Percentiles rank a stretch among this genome's conserved stretches.
These are phyloP conservation scores for Podila epigama DNA, from an alignment of 192 early-diverging fungal genomes.

Conservation along the genomic window DNA sequence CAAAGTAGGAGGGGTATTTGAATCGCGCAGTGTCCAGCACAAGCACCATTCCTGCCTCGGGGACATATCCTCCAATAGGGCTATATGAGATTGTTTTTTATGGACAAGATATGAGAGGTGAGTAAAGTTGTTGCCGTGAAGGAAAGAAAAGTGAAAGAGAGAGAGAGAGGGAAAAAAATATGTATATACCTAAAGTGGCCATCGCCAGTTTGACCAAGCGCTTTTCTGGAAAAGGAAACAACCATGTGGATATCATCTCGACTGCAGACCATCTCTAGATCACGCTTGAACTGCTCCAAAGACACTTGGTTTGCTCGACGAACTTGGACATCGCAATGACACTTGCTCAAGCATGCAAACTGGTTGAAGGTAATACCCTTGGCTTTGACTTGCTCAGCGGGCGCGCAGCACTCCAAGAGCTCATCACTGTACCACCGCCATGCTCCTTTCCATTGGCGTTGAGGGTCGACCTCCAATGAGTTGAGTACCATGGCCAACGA, in stretches of 20 bases:
- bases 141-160: too few relatives aligned
- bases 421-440: slow-evolving; percentile 77
- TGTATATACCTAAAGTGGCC: slow-evolving; percentile 56
- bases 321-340: slow-evolving; percentile 81
- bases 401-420: slow-evolving; percentile 70
- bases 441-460: slow-evolving; percentile 86
- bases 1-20: slow-evolving; percentile 93
- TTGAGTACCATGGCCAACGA: slow-evolving; percentile 94
- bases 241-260: slow-evolving; percentile 85
- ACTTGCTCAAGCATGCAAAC: slow-evolving; percentile 85
- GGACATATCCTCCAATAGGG: slow-evolving; percentile 85
- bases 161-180: background rate
- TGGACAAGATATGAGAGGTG: background rate
- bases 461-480: slow-evolving; percentile 88
- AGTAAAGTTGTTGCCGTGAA: background rate
- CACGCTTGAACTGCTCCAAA: slow-evolving; percentile 80
- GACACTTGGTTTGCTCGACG: slow-evolving; percentile 72
- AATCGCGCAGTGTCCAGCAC: slow-evolving; percentile 88
- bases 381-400: slow-evolving; percentile 72
- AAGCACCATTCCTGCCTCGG: slow-evolving; percentile 71
- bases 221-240: slow-evolving; percentile 79
- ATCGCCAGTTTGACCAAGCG: slow-evolving; percentile 87
- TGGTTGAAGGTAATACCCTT: slow-evolving; percentile 90
- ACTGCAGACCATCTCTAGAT: slow-evolving; percentile 69
- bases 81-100: slow-evolving; percentile 30